Percentiles rank a stretch among this genome's conserved stretches.
Conservation (phyloP, 1,284 basidiomycete species). For the Uromyces viciae-fabae region DNA sequence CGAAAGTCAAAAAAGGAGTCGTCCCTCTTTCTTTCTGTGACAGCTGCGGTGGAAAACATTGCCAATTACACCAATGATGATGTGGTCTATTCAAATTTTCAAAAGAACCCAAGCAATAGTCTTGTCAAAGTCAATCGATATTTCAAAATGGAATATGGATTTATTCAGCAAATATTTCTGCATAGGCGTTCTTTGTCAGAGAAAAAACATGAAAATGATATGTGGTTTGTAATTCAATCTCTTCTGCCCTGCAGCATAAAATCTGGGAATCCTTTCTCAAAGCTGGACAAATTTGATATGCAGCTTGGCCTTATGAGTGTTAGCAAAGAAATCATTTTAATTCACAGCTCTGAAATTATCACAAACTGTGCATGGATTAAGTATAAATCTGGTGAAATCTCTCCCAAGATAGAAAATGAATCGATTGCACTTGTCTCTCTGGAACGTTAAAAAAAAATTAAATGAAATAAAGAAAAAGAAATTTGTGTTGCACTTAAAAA, state of each 20-base stretch:
- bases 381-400: background rate
- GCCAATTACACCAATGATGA: background rate
- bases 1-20: background rate
- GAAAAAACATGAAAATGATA: background rate
- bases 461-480: background rate
- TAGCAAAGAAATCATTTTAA: background rate
- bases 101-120: constrained; percentile 5
- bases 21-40: background rate
- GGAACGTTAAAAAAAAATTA: background rate
- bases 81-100: background rate
- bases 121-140: background rate
- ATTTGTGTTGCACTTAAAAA: too few relatives aligned
- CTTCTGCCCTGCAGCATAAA: background rate
- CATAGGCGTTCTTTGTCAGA: background rate
- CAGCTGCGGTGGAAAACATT: background rate
- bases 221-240: background rate
- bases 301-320: background rate
- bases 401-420: background rate
- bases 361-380: background rate
- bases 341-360: background rate
- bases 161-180: background rate
- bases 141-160: background rate
- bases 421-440: background rate
- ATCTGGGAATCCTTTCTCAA: background rate
- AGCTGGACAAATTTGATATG: background rate